These are phyloP conservation scores for Telopea speciosissima DNA, from an alignment of 177 flowering plant species.

Conservation along the genomic window DNA sequence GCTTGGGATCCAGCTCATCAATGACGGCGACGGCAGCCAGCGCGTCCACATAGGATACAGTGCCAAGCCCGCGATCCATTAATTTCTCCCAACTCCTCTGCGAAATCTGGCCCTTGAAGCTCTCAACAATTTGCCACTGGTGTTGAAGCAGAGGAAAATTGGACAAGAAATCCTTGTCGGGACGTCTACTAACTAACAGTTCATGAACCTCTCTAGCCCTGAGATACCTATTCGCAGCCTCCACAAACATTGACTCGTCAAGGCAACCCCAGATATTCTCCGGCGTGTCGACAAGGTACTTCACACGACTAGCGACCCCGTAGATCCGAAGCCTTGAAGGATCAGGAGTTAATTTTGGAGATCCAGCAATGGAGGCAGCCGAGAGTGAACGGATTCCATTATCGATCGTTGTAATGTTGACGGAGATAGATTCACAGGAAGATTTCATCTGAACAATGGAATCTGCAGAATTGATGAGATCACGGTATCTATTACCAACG, in stretches of 20 bases:
- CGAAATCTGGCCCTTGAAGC: constrained; percentile 84
- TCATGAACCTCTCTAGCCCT: constrained; percentile 69
- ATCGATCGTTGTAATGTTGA: constrained; percentile 57
- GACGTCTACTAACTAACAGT: constrained; percentile 13
- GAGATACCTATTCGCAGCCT: constrained; percentile 61
- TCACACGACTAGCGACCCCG: constrained; percentile 72
- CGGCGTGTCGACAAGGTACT: constrained; percentile 90
- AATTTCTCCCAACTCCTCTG: constrained; percentile 76
- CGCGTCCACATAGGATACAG: constrained; percentile 74
- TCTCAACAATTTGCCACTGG: constrained; percentile 93
- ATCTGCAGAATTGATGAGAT: constrained; percentile 91
- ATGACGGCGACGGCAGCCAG: constrained; percentile 70
- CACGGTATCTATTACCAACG: constrained; percentile 83
- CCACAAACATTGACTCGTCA: constrained; percentile 88
- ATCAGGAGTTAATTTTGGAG: constrained; percentile 28
- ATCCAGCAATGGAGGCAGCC: constrained; percentile 15
- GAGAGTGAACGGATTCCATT: constrained; percentile 48
- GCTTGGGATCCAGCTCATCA: constrained; percentile 64
- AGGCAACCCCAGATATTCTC: constrained; percentile 97
- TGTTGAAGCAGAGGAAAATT: constrained; percentile 75
- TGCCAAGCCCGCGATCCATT: constrained; percentile 43
- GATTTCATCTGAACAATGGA: constrained; percentile 81
- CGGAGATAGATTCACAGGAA: constrained; percentile 53
- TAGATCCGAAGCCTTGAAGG: constrained; percentile 39
- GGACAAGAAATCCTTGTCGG: constrained; percentile 33